A percentile compares a stretch with the other conserved stretches of the same genome.
Evolutionary conservation across 176 grass and related monocot genomes (phyloP).

Genomic region (Echinochloa phyllopogon): DNA sequence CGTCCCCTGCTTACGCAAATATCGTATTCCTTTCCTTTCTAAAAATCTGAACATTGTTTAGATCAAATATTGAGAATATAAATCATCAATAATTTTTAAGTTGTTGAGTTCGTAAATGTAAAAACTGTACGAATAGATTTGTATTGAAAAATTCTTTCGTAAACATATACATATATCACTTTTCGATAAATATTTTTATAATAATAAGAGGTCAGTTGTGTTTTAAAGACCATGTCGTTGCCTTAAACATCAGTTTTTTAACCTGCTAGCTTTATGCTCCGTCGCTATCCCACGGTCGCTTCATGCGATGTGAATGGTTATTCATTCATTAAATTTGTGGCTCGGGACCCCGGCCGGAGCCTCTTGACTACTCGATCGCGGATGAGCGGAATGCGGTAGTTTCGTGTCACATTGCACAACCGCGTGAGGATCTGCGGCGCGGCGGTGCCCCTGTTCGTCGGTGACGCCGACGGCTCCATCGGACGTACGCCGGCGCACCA

Average conservation of each 20-base stretch:
- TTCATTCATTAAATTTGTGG: not conserved
- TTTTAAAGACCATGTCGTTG: too few relatives aligned
- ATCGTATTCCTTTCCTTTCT: too few relatives aligned
- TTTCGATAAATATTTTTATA: too few relatives aligned
- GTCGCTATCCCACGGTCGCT: constrained; percentile 23
- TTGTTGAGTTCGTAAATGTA: too few relatives aligned
- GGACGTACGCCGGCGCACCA: constrained; percentile 25
- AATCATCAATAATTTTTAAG: too few relatives aligned
- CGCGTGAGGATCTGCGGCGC: not conserved
- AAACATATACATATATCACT: too few relatives aligned
- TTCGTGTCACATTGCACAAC: constrained; percentile 27
- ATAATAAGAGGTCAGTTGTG: too few relatives aligned
- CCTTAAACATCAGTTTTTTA: too few relatives aligned
- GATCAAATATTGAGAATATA: too few relatives aligned
- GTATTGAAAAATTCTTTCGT: too few relatives aligned
- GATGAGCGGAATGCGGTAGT: not conserved
- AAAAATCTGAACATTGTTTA: too few relatives aligned
- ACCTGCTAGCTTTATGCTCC: not conserved
- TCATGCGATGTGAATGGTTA: constrained; percentile 11
- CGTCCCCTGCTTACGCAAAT: not conserved
- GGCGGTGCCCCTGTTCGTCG: constrained; percentile 33
- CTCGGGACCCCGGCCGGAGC: not conserved
- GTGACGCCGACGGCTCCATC: constrained; percentile 22
- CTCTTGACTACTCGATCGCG: not conserved
- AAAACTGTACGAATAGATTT: too few relatives aligned